Conservation (phyloP, 1,139 yeast genomes). For the Yamadazyma dushanensis region DNA sequence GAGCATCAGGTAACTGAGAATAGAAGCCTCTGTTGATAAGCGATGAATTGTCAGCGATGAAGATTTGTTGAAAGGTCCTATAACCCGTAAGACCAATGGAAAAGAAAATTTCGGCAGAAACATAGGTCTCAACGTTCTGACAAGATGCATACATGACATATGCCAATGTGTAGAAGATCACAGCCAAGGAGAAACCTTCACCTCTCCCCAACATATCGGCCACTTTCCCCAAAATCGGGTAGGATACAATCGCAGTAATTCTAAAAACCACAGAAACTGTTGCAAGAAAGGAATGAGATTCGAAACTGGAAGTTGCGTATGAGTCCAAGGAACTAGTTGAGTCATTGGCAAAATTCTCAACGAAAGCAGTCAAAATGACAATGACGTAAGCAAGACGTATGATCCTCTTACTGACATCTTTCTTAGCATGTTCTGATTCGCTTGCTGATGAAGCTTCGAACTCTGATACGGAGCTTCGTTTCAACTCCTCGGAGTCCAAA, state of each 20-base stretch:
- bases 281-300: slow-evolving; percentile 35
- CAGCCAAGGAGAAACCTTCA: slow-evolving; percentile 28
- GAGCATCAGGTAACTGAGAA: slow-evolving; percentile 28
- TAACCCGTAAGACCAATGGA: slow-evolving; percentile 28
- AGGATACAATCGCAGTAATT: slow-evolving; percentile 35
- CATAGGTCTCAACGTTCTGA: slow-evolving; percentile 26
- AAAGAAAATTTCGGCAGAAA: slow-evolving; percentile 29
- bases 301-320: slow-evolving; percentile 35
- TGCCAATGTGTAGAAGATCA: slow-evolving; percentile 25
- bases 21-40: slow-evolving; percentile 33
- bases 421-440: not conserved
- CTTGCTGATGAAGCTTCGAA: not conserved
- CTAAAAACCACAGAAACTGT: slow-evolving; percentile 40
- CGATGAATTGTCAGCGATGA: slow-evolving; percentile 35
- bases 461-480: no score
- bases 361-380: slow-evolving; percentile 22
- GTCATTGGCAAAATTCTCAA: slow-evolving; percentile 17
- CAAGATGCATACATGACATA: slow-evolving; percentile 27
- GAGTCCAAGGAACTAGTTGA: slow-evolving; percentile 17
- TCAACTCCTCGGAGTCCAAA: no score
- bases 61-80: slow-evolving; percentile 8
- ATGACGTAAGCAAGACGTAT: slow-evolving; percentile 20
- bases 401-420: slow-evolving; percentile 16
- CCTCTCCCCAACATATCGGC: slow-evolving; percentile 40
- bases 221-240: slow-evolving; percentile 40